Base-by-base conservation (phyloP, 2,329 filamentous ascomycete genomes). In the Cladosporium sp. region DNA sequence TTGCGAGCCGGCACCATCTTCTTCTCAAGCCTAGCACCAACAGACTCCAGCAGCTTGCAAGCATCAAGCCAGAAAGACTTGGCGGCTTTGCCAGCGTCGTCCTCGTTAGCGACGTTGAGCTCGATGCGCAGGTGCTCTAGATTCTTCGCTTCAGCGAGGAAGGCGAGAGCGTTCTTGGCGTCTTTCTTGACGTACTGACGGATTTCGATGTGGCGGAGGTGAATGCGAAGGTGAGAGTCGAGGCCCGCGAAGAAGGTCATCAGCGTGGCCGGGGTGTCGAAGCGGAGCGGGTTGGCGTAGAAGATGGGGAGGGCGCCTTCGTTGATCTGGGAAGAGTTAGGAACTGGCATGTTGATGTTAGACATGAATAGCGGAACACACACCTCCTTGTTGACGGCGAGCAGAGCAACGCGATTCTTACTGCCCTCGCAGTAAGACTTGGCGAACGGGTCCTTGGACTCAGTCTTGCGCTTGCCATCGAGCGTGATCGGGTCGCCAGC, bases 371-470 rank as follows among this genome's bases (percentile, higher is more conserved):
- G 13, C 11, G 3, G 47, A 17, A 41, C 20, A 50, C 48, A 19
- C 22, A 64, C 64, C 57, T 66, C 55, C 52, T 69, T 67, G 60
- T 58, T 66, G 36, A 64, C 59, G 3, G 52, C 40, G 1, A 70
- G 55, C 1, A 72, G 49, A 3, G 56, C 64, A 19, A 67, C 58
- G 37, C 64, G 64, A 43, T 65, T 50, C 56, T 67, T 64, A 51
- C 40, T 54, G 37, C 59, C 58, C 12, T 64, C 60, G 17, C 56
- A 48, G 52, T 64, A 70, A 6, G 58, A 57, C 50, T 67, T 68
- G 20, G 66, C 61, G 41, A 61, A 65, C 32, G 56, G 52, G 11
- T 52, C 49, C 20, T 57, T 58, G 43, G 63, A 63, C 43, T 58
- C 56, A 15, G 48, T 52, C 12, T 51, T 51, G 18, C 64, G 60